Conservation (phyloP, 2,329 filamentous ascomycete species). For the Diplodia corticola region DNA sequence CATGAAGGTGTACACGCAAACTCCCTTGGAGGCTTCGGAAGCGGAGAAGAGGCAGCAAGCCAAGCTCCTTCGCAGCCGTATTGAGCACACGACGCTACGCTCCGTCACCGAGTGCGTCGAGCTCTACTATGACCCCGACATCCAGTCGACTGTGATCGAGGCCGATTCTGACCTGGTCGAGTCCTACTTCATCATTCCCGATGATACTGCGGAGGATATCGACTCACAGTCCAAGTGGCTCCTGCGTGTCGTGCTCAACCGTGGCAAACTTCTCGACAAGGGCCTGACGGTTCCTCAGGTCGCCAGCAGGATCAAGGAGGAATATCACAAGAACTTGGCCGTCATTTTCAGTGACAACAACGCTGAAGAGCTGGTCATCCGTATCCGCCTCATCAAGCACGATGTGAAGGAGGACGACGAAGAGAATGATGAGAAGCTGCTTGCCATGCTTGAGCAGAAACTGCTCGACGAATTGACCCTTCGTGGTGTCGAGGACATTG, state of each 20-base stretch:
- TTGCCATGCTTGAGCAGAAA: slow-evolving; percentile 84
- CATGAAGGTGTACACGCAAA: slow-evolving; percentile 68
- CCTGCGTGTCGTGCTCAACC: slow-evolving; percentile 87
- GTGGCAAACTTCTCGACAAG: slow-evolving; percentile 94
- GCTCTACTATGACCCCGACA: slow-evolving; percentile 95
- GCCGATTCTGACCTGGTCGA: slow-evolving; percentile 93
- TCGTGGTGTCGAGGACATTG: slow-evolving; percentile 84
- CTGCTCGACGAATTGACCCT: slow-evolving; percentile 88
- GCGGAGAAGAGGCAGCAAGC: slow-evolving; percentile 74
- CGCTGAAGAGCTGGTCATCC: slow-evolving; percentile 90
- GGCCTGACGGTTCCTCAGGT: slow-evolving; percentile 89
- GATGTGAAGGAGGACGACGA: slow-evolving; percentile 71
- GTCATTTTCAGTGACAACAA: slow-evolving; percentile 99
- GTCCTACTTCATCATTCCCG: slow-evolving; percentile 92
- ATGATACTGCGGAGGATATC: slow-evolving; percentile 67
- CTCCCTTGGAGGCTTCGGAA: slow-evolving; percentile 55
- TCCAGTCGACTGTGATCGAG: slow-evolving; percentile 79
- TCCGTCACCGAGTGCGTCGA: slow-evolving; percentile 90
- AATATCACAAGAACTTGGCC: slow-evolving; percentile 80
- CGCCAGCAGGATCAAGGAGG: slow-evolving; percentile 82
- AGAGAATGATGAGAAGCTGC: slow-evolving; percentile 71
- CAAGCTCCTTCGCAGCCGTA: slow-evolving; percentile 74
- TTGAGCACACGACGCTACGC: slow-evolving; percentile 92
- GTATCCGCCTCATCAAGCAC: slow-evolving; percentile 73
- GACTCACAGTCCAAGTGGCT: slow-evolving; percentile 86